Evolutionary conservation across 768 basidiomycete genomes (phyloP).

Genomic region (Boletus pseudo-olivaceus): DNA sequence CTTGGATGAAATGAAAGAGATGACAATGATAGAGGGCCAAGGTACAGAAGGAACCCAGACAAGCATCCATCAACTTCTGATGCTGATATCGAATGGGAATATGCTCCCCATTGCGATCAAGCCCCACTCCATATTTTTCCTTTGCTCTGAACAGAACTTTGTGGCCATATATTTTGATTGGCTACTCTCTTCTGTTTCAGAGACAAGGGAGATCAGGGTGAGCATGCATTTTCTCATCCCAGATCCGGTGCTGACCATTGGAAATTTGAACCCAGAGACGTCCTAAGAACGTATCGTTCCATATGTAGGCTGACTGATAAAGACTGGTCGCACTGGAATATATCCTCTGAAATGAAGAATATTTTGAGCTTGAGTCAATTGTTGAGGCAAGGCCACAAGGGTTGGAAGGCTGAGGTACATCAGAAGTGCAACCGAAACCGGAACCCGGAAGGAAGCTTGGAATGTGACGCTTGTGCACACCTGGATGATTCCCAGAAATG

Average conservation of each 20-base stretch:
- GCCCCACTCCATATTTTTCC: conserved; percentile 6
- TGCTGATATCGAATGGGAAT: not conserved
- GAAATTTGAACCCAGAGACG: not conserved
- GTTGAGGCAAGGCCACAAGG: no score
- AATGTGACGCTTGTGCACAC: no score
- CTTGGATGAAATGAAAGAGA: no score
- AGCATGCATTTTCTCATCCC: not conserved
- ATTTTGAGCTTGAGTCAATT: no score
- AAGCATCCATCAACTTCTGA: no score
- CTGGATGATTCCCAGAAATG: no score
- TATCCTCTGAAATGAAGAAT: no score
- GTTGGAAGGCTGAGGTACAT: no score
- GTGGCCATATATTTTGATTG: not conserved
- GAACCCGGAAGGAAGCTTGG: no score
- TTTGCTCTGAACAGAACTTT: conserved; percentile 2
- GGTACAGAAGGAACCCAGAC: no score
- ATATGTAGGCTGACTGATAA: not conserved
- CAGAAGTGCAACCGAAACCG: no score
- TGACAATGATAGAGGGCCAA: no score
- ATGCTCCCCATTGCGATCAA: not conserved
- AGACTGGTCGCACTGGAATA: not conserved
- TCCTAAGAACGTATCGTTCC: not conserved
- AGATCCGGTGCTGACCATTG: not conserved
- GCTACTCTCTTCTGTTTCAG: not conserved
- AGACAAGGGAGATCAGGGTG: not conserved